Evolutionary conservation across 2,329 filamentous ascomycete genomes (phyloP).

Genomic region (Verticillium zaregamsianum): DNA sequence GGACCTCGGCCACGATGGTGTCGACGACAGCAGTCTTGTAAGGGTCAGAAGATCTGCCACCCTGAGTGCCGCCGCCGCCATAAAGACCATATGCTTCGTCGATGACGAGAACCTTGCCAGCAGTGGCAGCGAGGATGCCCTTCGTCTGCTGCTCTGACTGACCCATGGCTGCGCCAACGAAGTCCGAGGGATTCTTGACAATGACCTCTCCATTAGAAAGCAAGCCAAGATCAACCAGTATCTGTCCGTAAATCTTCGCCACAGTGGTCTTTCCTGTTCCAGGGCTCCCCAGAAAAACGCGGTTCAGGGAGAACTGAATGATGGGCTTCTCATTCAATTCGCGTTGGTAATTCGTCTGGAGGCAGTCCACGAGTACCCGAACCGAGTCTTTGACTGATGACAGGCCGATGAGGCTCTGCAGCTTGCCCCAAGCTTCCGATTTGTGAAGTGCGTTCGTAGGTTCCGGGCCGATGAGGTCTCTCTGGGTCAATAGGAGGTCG

Average conservation of each 20-base stretch:
- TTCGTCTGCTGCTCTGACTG: conserved; percentile 69
- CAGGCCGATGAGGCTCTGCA: conserved; percentile 58
- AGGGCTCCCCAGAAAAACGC: conserved; percentile 66
- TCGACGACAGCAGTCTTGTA: conserved; percentile 66
- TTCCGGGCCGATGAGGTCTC: conserved; percentile 70
- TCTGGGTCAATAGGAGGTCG: conserved; percentile 56
- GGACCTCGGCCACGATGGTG: conserved; percentile 70
- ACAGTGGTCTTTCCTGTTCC: conserved; percentile 77
- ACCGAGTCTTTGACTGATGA: conserved; percentile 59
- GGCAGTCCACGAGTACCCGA: conserved; percentile 51
- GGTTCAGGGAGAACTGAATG: conserved; percentile 60
- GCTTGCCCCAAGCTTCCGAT: conserved; percentile 51
- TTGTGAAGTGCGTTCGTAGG: conserved; percentile 47
- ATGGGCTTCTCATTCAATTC: conserved; percentile 59
- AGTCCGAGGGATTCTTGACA: conserved; percentile 69
- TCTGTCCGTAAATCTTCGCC: conserved; percentile 66
- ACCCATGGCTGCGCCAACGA: conserved; percentile 60
- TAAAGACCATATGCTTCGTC: conserved; percentile 74
- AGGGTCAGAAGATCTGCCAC: conserved; percentile 18
- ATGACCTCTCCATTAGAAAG: conserved; percentile 69
- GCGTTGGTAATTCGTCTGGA: conserved; percentile 60
- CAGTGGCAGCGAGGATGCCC: conserved; percentile 59
- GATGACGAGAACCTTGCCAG: conserved; percentile 74
- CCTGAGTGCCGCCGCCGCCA: conserved; percentile 25
- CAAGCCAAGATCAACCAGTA: conserved; percentile 64